Base-by-base conservation (phyloP, 164 flowering plant species). In the Vitis rotundifolia region DNA sequence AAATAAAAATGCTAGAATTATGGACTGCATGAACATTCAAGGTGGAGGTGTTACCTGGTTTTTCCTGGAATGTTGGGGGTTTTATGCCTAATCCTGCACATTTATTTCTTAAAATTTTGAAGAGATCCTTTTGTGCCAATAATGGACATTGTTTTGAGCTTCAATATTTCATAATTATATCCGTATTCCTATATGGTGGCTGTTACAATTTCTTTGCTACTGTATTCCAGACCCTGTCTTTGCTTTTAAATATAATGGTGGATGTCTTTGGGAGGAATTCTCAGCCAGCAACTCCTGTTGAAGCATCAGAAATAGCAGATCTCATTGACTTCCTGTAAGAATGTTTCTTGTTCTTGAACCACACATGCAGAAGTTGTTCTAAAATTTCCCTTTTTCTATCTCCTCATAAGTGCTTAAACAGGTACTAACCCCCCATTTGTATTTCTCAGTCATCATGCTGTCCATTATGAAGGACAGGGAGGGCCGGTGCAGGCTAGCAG, bases 381-480 rank as follows among this genome's bases (percentile, higher is more conserved):
- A 61, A 61, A 14, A 49, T 58, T 75, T 62, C 52, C 8, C 44
- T 79, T 68, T 55, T 56, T 1, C 54, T 48, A 9, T 52, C 47
- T 7, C 31, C 53, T 60, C 3, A 16, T 6, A 51, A 14, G 6
- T 57, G 29, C 54, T 69, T 51, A 26, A 8, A 52, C 29, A 13
- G 48, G 15, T 15, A 26, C 44, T 59, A 9, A 57, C 50, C 16
- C 6, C 44, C 6, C 61, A 2, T 61, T 49, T 74, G 50, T 69
- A 49, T 70, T 13, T 71, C 29, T 68, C 89, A 96, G 99, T 44
- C 95, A 96, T 78, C 99, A 96, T 72, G 78, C 88, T 22, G 82
- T 93, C 60, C 90, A 93, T 66, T 96, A 91, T 66, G 99, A 96
- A 82, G 98, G 99, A 48, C 98, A 95, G 70, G 97, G 97, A 68